Percentiles rank a stretch among this genome's conserved stretches.
Evolutionary conservation across 306 rosid species (phyloP).

Genomic region (cucumber (Cucumis sativus)): DNA sequence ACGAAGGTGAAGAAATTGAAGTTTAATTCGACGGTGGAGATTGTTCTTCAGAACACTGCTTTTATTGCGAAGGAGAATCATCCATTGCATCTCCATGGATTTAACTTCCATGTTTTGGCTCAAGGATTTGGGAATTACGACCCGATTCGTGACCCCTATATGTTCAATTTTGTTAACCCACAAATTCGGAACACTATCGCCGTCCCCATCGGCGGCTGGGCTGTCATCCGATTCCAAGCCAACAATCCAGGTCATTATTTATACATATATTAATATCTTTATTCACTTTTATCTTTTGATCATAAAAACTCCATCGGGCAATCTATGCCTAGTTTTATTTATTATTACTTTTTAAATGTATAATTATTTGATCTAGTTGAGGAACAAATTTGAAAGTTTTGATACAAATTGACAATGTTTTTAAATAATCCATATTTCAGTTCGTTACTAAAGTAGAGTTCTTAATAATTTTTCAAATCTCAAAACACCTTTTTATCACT

Average conservation of each 20-base stretch:
- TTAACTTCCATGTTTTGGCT: slow-evolving; percentile 48
- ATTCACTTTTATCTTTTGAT: too few relatives aligned
- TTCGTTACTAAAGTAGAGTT: too few relatives aligned
- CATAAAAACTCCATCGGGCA: too few relatives aligned
- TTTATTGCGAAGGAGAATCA: slow-evolving; percentile 27
- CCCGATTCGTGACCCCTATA: slow-evolving; percentile 6
- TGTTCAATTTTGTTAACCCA: slow-evolving; percentile 42
- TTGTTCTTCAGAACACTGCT: slow-evolving; percentile 43
- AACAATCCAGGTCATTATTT: slow-evolving; percentile 25
- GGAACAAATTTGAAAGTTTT: too few relatives aligned
- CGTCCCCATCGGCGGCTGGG: slow-evolving; percentile 61
- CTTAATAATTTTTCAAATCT: too few relatives aligned
- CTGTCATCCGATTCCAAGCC: slow-evolving; percentile 28
- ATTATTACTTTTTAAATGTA: too few relatives aligned
- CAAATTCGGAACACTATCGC: slow-evolving; percentile 48
- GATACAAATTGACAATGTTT: too few relatives aligned
- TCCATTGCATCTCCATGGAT: slow-evolving; percentile 51
- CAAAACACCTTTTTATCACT: too few relatives aligned
- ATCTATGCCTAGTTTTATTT: too few relatives aligned
- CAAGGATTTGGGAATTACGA: slow-evolving; percentile 57
- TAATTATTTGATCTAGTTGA: too few relatives aligned
- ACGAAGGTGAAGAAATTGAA: slow-evolving; percentile 44
- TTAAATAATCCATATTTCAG: too few relatives aligned
- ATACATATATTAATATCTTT: too few relatives aligned
- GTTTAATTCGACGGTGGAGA: slow-evolving; percentile 42